Evolutionary conservation across 768 basidiomycete genomes (phyloP).

Genomic region (Rhodosporidiobolus sp.): DNA sequence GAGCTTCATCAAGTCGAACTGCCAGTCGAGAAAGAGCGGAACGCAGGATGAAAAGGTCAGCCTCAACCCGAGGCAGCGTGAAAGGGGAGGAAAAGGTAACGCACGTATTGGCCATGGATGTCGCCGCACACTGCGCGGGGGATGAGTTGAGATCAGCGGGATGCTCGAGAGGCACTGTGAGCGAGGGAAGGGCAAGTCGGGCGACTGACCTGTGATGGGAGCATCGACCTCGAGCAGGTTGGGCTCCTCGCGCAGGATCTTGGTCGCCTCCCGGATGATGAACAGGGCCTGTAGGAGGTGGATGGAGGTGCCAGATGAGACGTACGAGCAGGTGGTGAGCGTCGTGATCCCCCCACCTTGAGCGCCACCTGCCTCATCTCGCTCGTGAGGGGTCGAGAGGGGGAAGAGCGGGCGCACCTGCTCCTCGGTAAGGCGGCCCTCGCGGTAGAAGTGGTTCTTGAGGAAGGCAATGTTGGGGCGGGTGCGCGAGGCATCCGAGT

Average conservation of each 20-base stretch:
- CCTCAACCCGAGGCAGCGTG: neutral
- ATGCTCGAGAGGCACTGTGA: neutral
- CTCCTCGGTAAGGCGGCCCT: conserved; percentile 87
- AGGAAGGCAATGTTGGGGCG: conserved; percentile 95
- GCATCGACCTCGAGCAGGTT: conserved; percentile 94
- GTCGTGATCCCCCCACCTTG: neutral
- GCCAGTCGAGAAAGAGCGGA: conserved; percentile 13
- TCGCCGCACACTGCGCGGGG: conserved; percentile 82
- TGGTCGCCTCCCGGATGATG: conserved; percentile 84
- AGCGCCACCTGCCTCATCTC: neutral
- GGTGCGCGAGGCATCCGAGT: conserved; percentile 64
- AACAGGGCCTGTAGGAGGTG: conserved; percentile 68
- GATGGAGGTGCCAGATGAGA: neutral
- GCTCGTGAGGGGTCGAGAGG: neutral
- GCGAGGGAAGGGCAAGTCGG: neutral
- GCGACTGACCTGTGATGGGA: conserved; percentile 81
- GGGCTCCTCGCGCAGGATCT: conserved; percentile 74
- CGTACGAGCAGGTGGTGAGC: neutral
- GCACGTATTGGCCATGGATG: conserved; percentile 98
- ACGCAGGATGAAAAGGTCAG: conserved; percentile 4
- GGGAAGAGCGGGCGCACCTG: conserved; percentile 12
- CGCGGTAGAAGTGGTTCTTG: conserved; percentile 98
- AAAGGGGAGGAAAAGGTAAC: neutral
- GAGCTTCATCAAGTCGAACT: conserved; percentile 93
- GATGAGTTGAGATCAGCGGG: neutral